Base-by-base conservation (phyloP, 176 grass and related monocot species). In the Phragmites australis region DNA sequence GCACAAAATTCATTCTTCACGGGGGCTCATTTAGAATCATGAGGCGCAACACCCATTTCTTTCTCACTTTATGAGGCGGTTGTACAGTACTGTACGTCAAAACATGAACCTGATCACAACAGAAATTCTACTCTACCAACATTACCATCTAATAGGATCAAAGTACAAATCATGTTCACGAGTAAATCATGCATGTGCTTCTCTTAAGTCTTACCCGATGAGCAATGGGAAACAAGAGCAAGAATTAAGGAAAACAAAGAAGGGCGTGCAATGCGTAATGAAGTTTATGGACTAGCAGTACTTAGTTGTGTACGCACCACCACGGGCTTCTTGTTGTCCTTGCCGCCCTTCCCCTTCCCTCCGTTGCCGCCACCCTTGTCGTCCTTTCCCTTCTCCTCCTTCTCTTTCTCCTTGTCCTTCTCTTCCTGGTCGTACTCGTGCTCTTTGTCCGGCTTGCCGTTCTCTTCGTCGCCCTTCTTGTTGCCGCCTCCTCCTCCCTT, bases 311-410 rank as follows among this genome's bases (percentile, higher is more conserved):
- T 30, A 59, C 42, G 60, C 11, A 88, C 86, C 75, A 80, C 32
- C 0, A 22, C 29, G 0, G 87, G 69, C 6, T 88, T 88, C 76
- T 84, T 80, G 58, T 32, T 83, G 75, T 79, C 81, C 50, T 88
- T 79, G 75, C 29, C 80, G 60, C 78, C 84, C 65, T 78, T 85
- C 2, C 74, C 74, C 74, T 71, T 62, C 31, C 65, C 54, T 4
- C 68, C 76, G 23, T 47, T 31, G 47, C 72, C 65, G 17, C 50
- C 51, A 13, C 41, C 70, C 53, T 41, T 34, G 18, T 48, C 75
- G 11, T 42, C 42, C 18, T 71, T 55, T 27, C 40, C 40, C 17
- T 41, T 65, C 59, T 72, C 44, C 15, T 25, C 23, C 41, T 62
- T 53, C 4, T 67, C 47, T 7, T 81, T 59, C 26, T 82, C 19